Base-by-base conservation (phyloP, 1,139 yeast genomes). In the Eremothecium sinecaudum region DNA sequence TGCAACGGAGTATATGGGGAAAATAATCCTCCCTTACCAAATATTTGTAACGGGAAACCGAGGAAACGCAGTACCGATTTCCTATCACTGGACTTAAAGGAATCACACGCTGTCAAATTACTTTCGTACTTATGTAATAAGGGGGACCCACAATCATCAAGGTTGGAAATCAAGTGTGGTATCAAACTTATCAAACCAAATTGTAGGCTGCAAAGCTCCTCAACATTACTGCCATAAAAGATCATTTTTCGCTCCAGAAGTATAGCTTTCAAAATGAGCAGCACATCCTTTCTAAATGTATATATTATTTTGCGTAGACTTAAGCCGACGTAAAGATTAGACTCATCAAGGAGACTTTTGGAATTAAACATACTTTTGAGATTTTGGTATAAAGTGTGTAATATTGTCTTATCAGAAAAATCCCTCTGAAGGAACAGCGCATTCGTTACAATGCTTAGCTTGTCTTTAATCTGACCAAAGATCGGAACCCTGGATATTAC, bases 1-100 rank as follows among this genome's bases (percentile, higher is more conserved):
- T 87, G 98, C 34, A 90, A 63, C 0, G 98, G 94, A 15, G 87
- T 71, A 56, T 87, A 90, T 0, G 98, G 97, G 45, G 82, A 80
- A 68, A 93, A 87, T 43, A 87, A 70, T 3, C 94, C 84, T 24
- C 93, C 93, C 47, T 76, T 73, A 8, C 86, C 84, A 60, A 90
- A 90, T 1, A 86, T 60, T 48, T 81, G 90, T 34, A 90, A 63
- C 0, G 98, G 98, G 28, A 90, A 65, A 0, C 98, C 98, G 56
- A 84, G 73, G 53, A 84, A 90, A 26, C 74, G 63, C 35, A 87
- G 61, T 58, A 87, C 69, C 1, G 94, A 81, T 43, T 69, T 68
- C 35, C 96, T 64, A 54, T 83, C 86, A 38, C 82, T 78, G 4
- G 94, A 76, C 46, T 74, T 78, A 42, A 90, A 66, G 12, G 87